Evolutionary conservation across 495 filamentous ascomycete genomes (phyloP), one percentile per base, ranked within the genome.

Genomic region (Aspergillus egyptiacus): DNA sequence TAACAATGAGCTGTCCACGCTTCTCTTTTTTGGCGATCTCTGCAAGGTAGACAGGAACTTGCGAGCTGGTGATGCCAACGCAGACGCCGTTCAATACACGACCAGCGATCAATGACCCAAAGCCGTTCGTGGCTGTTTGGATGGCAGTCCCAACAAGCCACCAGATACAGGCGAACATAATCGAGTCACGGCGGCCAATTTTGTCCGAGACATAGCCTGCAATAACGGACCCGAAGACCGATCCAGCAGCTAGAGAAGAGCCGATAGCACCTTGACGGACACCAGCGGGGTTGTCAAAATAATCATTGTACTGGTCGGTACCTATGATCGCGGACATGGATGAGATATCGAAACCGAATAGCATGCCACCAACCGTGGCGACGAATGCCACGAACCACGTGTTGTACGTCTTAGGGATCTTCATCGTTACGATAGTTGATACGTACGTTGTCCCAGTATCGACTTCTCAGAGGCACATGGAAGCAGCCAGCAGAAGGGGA

Each of bases 11-110:
- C 2, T 69, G 72, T n/a, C 82, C 82, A 44, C 74, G 68, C 63
- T 78, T 77, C 53, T 79, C 74, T 27, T 76, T 73, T 58, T 75
- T 74, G 14, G 80, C 72, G 40, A 85, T 80, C 59, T 86, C 82
- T 45, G 80, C 79, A 3, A 85, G 74, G 62, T 85, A 87, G 6
- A 85, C 81, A 9, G 79, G 81, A 0, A 86, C 83, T 53, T 84
- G 81, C 2, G 81, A 80, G 7, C 78, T 81, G 6, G 79, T 82
- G 58, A 85, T 83, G 45, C 80, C 82, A 46, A 86, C 80, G 47
- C 74, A 76, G 31, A 85, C 64, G 40, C 83, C 81, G 61, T 83
- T 84, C 28, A 87, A 57, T 25, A 84, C 66, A 15, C 81, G 77
- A 13, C 83, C 82, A 39, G 73, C 79, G 35, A 85, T 79, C 8